These are phyloP conservation scores for Backusella morwellensis DNA, from an alignment of 192 early-diverging fungal species.

Conservation along the genomic window DNA sequence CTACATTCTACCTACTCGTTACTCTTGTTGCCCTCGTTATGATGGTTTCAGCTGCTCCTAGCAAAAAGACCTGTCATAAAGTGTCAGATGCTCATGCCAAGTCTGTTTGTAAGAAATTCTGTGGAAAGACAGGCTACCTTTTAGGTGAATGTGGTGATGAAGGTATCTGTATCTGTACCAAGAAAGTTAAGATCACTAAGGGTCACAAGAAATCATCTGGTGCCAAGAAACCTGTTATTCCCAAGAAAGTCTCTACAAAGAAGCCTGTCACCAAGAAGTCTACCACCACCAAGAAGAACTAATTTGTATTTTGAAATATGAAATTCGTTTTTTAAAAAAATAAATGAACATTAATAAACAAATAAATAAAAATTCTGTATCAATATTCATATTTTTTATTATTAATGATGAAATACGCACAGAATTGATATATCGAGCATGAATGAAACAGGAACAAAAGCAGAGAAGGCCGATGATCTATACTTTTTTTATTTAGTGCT, in stretches of 20 bases:
- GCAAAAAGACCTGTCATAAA: slow-evolving; percentile 2
- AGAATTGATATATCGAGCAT: no score
- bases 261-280: neutral
- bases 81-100: slow-evolving; percentile 11
- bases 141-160: slow-evolving; percentile 13
- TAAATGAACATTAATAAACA: no score
- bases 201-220: neutral
- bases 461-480: no score
- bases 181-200: neutral
- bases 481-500: no score
- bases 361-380: no score
- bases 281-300: neutral
- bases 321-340: neutral
- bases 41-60: slow-evolving; percentile 4
- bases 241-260: neutral
- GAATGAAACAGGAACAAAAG: no score
- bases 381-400: no score
- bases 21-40: neutral
- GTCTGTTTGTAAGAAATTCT: slow-evolving; percentile 12
- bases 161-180: slow-evolving; percentile 8
- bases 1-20: neutral
- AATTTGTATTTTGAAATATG: neutral
- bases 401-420: no score
- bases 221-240: neutral
- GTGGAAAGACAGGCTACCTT: neutral